Conservation (phyloP, 2,329 filamentous ascomycete species). For the Cladophialophora immunda region DNA sequence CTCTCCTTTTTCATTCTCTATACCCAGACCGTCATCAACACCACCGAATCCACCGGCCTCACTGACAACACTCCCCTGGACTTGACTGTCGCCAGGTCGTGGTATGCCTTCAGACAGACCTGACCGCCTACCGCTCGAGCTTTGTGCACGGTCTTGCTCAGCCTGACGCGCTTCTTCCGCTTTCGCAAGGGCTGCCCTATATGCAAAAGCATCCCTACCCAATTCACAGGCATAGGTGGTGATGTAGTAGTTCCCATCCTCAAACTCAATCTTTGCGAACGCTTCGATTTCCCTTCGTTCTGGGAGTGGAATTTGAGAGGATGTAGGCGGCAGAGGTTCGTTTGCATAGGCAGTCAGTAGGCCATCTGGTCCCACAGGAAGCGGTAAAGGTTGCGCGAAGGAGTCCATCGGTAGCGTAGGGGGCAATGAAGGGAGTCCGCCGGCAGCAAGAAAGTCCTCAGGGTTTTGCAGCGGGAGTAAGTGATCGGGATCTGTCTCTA, state of each 20-base stretch:
- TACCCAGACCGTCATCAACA: constrained; percentile 37
- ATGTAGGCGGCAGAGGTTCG: constrained; percentile 28
- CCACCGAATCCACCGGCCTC: constrained; percentile 61
- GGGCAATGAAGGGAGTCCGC: constrained; percentile 15
- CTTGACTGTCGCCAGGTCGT: constrained; percentile 52
- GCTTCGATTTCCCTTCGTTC: constrained; percentile 57
- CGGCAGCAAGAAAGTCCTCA: constrained; percentile 29
- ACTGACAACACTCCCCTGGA: constrained; percentile 62
- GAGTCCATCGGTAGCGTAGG: constrained; percentile 18
- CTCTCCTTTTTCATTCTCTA: constrained; percentile 28
- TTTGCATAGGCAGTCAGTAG: constrained; percentile 13
- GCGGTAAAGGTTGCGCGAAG: constrained; percentile 13
- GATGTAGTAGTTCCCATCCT: constrained; percentile 72
- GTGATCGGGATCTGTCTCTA: constrained; percentile 18
- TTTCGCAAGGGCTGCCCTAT: constrained; percentile 55
- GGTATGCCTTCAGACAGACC: constrained; percentile 56
- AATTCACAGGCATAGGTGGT: constrained; percentile 69
- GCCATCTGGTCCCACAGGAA: neutral
- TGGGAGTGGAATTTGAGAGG: constrained; percentile 28
- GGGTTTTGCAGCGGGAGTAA: constrained; percentile 23
- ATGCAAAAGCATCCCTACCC: constrained; percentile 67
- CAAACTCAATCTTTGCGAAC: constrained; percentile 71
- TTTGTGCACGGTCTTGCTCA: constrained; percentile 49
- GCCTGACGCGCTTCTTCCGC: constrained; percentile 53
- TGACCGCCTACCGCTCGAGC: constrained; percentile 51